phyloP scores from a whole-genome alignment of 306 rosid species.

The Luffa acutangula region DNA sequence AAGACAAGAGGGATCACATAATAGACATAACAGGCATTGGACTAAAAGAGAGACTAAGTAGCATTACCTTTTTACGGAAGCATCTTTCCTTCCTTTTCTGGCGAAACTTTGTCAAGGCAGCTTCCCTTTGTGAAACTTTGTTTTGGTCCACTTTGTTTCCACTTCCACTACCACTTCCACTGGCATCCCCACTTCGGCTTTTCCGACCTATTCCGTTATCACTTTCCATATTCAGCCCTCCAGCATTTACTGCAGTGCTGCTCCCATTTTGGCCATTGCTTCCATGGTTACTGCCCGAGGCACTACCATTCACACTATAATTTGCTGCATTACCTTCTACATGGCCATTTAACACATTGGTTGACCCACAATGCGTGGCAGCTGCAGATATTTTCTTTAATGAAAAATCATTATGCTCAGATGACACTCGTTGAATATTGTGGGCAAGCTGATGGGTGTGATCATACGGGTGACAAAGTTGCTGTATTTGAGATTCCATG shows the following conservation, averaged over 20 bases:
- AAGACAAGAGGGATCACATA: neutral
- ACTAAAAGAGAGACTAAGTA: neutral
- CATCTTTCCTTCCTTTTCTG: slow-evolving; percentile 69
- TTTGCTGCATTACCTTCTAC: slow-evolving; percentile 49
- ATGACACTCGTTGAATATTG: slow-evolving; percentile 24
- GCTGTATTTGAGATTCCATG: slow-evolving; percentile 30
- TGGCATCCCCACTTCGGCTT: slow-evolving; percentile 57
- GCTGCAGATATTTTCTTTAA: slow-evolving; percentile 44
- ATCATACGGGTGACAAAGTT: slow-evolving; percentile 28
- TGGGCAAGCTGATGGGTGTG: slow-evolving; percentile 23
- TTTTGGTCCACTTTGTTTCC: slow-evolving; percentile 40
- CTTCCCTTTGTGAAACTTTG: slow-evolving; percentile 59
- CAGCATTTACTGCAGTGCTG: slow-evolving; percentile 36
- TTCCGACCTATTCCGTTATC: slow-evolving; percentile 34
- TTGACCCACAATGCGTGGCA: slow-evolving; percentile 53
- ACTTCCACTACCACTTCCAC: slow-evolving; percentile 49
- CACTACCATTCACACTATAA: slow-evolving; percentile 52
- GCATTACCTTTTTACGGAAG: slow-evolving; percentile 60
- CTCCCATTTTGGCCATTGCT: slow-evolving; percentile 73
- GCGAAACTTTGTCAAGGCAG: slow-evolving; percentile 67
- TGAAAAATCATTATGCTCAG: slow-evolving; percentile 35
- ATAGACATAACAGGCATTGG: neutral
- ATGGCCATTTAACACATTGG: slow-evolving; percentile 41
- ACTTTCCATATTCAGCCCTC: slow-evolving; percentile 50
- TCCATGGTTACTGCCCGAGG: slow-evolving; percentile 66